phyloP scores from a whole-genome alignment of 176 grass and related monocot species.

The Oryza brachyantha region DNA sequence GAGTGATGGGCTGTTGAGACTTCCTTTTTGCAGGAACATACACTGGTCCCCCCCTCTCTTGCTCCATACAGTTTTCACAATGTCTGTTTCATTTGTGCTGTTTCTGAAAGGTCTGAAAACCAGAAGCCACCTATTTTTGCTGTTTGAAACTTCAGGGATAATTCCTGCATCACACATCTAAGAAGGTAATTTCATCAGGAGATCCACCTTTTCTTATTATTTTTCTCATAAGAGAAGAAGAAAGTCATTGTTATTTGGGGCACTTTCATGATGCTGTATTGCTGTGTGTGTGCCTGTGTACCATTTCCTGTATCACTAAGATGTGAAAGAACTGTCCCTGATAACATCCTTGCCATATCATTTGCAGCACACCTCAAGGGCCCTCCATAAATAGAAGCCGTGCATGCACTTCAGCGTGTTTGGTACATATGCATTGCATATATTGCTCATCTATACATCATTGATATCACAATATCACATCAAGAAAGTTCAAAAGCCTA shows the following conservation, averaged over 20 bases:
- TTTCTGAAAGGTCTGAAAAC: neutral
- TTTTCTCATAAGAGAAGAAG: neutral
- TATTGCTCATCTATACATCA: conserved; percentile 1
- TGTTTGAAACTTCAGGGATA: neutral
- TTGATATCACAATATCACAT: neutral
- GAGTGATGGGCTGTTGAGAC: conserved; percentile 25
- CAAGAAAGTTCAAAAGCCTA: conserved; percentile 17
- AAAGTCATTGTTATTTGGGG: neutral
- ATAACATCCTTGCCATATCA: conserved; percentile 8
- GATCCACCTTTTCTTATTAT: neutral
- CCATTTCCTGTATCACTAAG: neutral
- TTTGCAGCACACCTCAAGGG: neutral
- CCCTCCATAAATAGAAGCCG: neutral
- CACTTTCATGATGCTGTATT: neutral
- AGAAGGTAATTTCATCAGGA: neutral
- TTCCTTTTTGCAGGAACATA: conserved; percentile 16
- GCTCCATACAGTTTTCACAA: neutral
- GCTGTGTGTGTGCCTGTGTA: too few relatives aligned
- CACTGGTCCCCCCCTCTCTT: conserved; percentile 12
- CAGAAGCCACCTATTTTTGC: conserved; percentile 1
- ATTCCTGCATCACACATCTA: neutral
- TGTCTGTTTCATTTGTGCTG: neutral
- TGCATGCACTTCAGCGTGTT: conserved; percentile 13
- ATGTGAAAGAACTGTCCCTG: neutral
- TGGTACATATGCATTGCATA: conserved; percentile 9